Evolutionary conservation across 306 rosid species (phyloP).

Genomic region (Inga leiocalycina): DNA sequence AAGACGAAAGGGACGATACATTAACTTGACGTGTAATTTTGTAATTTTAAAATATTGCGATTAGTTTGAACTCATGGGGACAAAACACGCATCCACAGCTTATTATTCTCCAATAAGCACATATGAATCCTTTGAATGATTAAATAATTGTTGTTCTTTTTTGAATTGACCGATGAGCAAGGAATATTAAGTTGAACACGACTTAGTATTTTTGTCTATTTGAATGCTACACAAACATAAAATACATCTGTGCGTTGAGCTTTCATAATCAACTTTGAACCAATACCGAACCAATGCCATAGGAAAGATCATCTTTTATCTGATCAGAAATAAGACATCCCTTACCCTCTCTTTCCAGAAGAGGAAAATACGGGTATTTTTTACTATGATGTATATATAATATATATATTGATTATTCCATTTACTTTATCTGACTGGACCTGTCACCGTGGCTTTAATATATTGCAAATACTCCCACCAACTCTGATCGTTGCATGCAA

Average conservation of each 20-base stretch:
- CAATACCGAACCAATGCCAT: neutral
- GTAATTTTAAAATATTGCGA: neutral
- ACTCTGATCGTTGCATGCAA: neutral
- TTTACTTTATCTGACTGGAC: neutral
- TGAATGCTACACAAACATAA: neutral
- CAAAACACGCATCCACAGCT: neutral
- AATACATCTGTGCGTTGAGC: neutral
- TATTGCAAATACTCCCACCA: too few relatives aligned
- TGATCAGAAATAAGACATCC: neutral
- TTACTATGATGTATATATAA: too few relatives aligned
- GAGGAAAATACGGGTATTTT: neutral
- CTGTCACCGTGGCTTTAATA: neutral
- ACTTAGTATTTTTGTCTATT: neutral
- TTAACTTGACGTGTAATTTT: neutral
- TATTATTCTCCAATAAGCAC: neutral
- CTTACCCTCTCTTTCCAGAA: neutral
- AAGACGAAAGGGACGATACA: too few relatives aligned
- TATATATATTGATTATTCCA: too few relatives aligned
- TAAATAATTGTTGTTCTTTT: neutral
- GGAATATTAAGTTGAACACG: neutral
- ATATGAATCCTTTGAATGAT: neutral
- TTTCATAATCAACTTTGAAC: neutral
- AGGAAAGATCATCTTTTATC: neutral
- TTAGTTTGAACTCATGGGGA: neutral
- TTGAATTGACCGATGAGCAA: neutral